A percentile compares a stretch with the other conserved stretches of the same genome.
phyloP scores from a whole-genome alignment of 495 filamentous ascomycete genomes.

The Penicillium mononematosum region DNA sequence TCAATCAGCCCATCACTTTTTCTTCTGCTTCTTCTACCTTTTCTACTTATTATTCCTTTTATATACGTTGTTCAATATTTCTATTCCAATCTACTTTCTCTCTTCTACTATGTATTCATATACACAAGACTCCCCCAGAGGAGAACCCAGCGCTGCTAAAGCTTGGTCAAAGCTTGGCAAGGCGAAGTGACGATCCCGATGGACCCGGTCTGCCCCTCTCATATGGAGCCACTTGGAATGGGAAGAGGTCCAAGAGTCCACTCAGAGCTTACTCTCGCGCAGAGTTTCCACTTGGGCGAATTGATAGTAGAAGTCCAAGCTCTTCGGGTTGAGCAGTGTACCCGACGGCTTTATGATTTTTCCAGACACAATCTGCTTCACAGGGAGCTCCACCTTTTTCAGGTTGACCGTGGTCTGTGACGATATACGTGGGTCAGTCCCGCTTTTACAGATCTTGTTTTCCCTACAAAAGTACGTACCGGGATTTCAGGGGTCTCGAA shows the following conservation, averaged over 20 bases:
- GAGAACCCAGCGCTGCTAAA: slow-evolving; percentile 7
- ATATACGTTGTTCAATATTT: too few species aligned
- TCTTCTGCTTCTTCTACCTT: neutral
- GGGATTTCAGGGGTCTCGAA: slow-evolving; percentile 81
- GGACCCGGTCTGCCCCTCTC: slow-evolving; percentile 13
- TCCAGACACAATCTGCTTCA: slow-evolving; percentile 81
- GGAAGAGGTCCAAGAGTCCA: slow-evolving; percentile 4
- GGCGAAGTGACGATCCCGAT: slow-evolving; percentile 9
- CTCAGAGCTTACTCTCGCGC: slow-evolving; percentile 28
- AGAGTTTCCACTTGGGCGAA: slow-evolving; percentile 76
- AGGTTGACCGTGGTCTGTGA: slow-evolving; percentile 73
- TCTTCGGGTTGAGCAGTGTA: slow-evolving; percentile 73
- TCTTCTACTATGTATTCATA: neutral
- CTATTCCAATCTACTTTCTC: too few species aligned
- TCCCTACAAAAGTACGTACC: slow-evolving; percentile 46
- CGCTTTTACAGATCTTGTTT: slow-evolving; percentile 1
- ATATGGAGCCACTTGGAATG: slow-evolving; percentile 15
- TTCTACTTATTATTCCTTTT: neutral
- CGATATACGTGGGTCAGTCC: slow-evolving; percentile 8
- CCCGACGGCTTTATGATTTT: slow-evolving; percentile 71
- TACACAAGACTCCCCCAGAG: neutral
- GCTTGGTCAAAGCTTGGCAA: slow-evolving; percentile 33
- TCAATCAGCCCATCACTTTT: neutral
- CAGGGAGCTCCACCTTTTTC: slow-evolving; percentile 82
- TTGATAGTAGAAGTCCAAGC: slow-evolving; percentile 73